Percentiles rank a stretch among this genome's conserved stretches.
Conservation (phyloP, 768 basidiomycete genomes). For the Polyporus arcularius region DNA sequence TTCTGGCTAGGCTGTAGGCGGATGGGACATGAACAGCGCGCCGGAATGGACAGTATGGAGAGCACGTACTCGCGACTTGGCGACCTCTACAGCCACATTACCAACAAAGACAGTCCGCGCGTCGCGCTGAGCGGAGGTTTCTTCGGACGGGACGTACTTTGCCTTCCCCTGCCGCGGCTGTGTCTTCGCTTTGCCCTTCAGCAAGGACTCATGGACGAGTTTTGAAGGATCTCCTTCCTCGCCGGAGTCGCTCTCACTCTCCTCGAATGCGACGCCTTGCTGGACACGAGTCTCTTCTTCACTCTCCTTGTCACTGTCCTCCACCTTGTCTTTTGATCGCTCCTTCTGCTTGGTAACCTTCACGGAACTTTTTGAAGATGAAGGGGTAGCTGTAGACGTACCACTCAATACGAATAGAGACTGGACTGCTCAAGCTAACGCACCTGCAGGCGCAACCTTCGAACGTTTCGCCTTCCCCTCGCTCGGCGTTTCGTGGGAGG, state of each 20-base stretch:
- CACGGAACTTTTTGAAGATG: neutral
- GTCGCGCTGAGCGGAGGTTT: constrained; percentile 74
- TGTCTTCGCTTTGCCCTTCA: constrained; percentile 31
- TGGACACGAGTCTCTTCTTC: constrained; percentile 1
- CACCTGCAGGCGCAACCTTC: constrained; percentile 10
- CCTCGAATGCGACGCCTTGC: constrained; percentile 13
- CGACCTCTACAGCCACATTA: constrained; percentile 78
- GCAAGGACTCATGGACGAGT: constrained; percentile 68
- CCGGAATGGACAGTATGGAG: neutral
- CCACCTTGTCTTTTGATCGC: neutral
- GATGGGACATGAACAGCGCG: neutral
- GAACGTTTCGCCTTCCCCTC: constrained; percentile 14
- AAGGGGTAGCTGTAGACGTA: neutral
- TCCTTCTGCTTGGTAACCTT: neutral
- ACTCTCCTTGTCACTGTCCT: constrained; percentile 1
- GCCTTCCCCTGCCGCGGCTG: constrained; percentile 32
- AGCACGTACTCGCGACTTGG: constrained; percentile 67
- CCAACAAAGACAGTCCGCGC: constrained; percentile 90
- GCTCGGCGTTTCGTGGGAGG: neutral
- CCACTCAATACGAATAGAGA: neutral
- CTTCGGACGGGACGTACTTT: constrained; percentile 64
- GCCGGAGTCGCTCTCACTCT: constrained; percentile 32
- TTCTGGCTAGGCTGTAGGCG: constrained; percentile 67
- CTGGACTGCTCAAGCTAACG: neutral
- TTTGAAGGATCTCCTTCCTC: constrained; percentile 35